phyloP scores from a whole-genome alignment of 331 rosid genomes.

The Stylosanthes scabra region DNA sequence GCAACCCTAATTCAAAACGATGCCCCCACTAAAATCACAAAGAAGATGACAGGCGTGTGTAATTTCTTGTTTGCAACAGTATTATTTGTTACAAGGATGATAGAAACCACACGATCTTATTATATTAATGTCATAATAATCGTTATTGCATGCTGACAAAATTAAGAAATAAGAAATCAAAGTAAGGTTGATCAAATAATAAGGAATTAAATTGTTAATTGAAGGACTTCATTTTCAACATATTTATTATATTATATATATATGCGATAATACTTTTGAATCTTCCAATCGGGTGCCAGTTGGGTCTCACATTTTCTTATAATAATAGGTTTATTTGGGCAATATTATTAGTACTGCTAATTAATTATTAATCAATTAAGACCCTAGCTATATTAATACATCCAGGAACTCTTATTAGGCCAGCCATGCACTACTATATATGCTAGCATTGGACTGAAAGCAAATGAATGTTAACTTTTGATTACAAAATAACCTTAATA shows the following conservation, averaged over 20 bases:
- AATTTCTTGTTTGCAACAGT: conserved; percentile 40
- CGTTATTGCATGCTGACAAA: conserved; percentile 14
- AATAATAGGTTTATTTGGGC: conserved; percentile 33
- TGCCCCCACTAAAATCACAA: conserved; percentile 42
- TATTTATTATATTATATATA: conserved; percentile 41
- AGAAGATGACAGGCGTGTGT: conserved; percentile 18
- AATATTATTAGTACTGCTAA: conserved; percentile 9
- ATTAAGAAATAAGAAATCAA: not conserved
- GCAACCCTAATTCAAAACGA: not conserved
- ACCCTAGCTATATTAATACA: too few species aligned
- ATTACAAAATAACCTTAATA: too few species aligned
- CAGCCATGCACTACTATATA: too few species aligned
- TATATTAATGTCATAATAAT: not conserved
- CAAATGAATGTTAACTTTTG: too few species aligned
- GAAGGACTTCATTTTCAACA: conserved; percentile 39
- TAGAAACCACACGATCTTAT: conserved; percentile 38
- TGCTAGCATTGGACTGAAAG: too few species aligned
- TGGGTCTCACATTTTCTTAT: conserved; percentile 53
- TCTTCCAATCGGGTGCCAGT: conserved; percentile 55
- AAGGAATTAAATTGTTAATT: conserved; percentile 20
- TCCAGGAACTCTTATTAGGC: too few species aligned
- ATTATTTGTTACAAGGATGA: conserved; percentile 37
- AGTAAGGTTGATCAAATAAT: conserved; percentile 8
- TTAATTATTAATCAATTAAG: not conserved
- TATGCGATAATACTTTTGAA: conserved; percentile 36